Evolutionary conservation across 1,284 basidiomycete species (phyloP).

Genomic region (Puccinia triticina): DNA sequence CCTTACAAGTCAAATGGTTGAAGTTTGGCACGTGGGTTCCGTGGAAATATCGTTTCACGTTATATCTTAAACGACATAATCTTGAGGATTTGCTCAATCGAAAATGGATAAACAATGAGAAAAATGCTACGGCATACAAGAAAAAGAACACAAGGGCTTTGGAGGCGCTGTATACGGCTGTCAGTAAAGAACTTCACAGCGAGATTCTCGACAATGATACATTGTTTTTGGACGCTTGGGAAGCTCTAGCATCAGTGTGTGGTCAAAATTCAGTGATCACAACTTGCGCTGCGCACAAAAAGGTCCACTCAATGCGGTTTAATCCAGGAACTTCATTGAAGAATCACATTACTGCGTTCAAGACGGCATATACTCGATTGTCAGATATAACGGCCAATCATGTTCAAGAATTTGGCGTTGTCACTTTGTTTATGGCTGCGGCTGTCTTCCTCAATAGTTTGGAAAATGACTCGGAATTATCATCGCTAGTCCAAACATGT

Average conservation of each 20-base stretch:
- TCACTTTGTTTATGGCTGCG: not conserved
- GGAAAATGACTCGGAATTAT: not conserved
- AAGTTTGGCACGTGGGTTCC: too few relatives aligned
- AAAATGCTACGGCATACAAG: not conserved
- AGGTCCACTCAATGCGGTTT: not conserved
- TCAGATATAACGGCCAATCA: not conserved
- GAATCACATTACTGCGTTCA: not conserved
- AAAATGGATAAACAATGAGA: not conserved
- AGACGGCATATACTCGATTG: not conserved
- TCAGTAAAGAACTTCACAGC: not conserved
- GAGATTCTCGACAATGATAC: not conserved
- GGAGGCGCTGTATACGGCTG: not conserved
- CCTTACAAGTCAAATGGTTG: too few relatives aligned
- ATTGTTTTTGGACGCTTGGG: not conserved
- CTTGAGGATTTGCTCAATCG: not conserved
- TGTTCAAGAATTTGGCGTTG: not conserved
- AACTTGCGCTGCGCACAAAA: not conserved
- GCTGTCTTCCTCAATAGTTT: conserved; percentile 2
- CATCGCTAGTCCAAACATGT: not conserved
- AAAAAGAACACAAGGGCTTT: not conserved
- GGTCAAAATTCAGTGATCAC: not conserved
- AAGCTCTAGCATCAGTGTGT: not conserved
- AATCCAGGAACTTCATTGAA: not conserved
- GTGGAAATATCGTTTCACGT: too few relatives aligned
- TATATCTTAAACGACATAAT: not conserved